Conservation (phyloP, 1,139 yeast genomes). For the Magnusiomyces fungicola region DNA sequence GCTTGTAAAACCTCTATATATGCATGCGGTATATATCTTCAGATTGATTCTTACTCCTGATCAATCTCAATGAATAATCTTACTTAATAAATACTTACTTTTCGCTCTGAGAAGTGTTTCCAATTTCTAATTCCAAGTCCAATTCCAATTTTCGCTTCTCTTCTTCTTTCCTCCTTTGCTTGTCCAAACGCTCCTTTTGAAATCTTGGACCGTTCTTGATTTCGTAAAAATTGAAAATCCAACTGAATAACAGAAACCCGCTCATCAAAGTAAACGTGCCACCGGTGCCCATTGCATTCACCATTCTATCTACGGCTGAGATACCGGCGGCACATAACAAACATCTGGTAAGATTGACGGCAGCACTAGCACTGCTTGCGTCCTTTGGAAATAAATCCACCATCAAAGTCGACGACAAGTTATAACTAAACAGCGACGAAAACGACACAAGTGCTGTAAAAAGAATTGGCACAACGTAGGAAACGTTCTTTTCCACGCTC, state of each 20-base stretch:
- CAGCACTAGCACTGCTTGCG: constrained; percentile 55
- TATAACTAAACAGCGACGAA: constrained; percentile 43
- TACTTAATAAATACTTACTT: no score
- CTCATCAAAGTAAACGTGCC: constrained; percentile 57
- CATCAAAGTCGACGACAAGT: constrained; percentile 46
- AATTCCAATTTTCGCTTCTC: no score
- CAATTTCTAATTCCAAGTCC: no score
- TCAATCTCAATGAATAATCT: no score
- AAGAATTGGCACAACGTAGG: constrained; percentile 50
- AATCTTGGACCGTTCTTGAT: constrained; percentile 11
- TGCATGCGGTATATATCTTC: no score
- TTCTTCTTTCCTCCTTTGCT: not conserved
- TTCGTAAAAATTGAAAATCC: constrained; percentile 8
- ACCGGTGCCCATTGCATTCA: constrained; percentile 45
- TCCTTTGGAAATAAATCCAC: constrained; percentile 55
- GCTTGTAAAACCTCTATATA: no score
- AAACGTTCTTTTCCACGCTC: constrained; percentile 47
- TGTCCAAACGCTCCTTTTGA: constrained; percentile 10
- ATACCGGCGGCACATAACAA: constrained; percentile 53
- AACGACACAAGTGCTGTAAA: constrained; percentile 42
- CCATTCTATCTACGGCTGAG: constrained; percentile 56
- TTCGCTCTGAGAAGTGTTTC: no score
- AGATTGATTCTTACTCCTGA: no score
- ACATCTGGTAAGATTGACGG: constrained; percentile 56
- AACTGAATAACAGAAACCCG: constrained; percentile 27